Percentiles rank a stretch among this genome's conserved stretches.
These are phyloP conservation scores for Hemerocallis citrina DNA, from an alignment of 106 monocot genomes.

Conservation along the genomic window DNA sequence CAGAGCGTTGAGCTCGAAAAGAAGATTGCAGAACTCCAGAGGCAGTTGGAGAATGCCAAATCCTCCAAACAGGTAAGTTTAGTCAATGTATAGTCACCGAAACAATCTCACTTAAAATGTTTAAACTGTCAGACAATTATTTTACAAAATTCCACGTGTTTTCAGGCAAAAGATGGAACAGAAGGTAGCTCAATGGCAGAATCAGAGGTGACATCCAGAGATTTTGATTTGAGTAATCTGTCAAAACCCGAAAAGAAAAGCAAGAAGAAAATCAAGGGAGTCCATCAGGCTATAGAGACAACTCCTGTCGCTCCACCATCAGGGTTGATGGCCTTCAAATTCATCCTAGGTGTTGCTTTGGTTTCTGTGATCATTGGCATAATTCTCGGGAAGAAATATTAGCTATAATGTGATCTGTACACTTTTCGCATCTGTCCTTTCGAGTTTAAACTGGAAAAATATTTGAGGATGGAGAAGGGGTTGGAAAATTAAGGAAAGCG, in stretches of 20 bases:
- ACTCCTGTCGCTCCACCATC: constrained; percentile 17
- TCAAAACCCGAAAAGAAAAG: constrained; percentile 11
- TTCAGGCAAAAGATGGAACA: constrained; percentile 18
- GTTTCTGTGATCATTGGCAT: constrained; percentile 65
- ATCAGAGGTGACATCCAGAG: constrained; percentile 45
- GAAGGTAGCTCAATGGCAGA: not conserved
- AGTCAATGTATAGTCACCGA: not conserved
- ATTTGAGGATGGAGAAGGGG: not conserved
- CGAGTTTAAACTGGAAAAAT: no score
- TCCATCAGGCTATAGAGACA: not conserved
- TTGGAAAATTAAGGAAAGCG: not conserved
- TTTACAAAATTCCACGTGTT: constrained; percentile 1
- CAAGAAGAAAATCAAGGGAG: constrained; percentile 23
- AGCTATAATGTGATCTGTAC: constrained; percentile 1
- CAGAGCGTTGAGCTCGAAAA: constrained; percentile 29
- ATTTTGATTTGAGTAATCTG: constrained; percentile 13
- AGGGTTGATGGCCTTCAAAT: constrained; percentile 49
- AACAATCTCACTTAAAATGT: not conserved
- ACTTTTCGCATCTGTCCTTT: not conserved
- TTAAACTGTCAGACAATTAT: no score
- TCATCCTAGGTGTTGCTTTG: constrained; percentile 62
- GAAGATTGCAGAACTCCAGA: constrained; percentile 36
- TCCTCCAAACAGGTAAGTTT: constrained; percentile 15
- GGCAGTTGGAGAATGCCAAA: constrained; percentile 16
- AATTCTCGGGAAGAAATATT: constrained; percentile 74